These are phyloP conservation scores for Aureobasidium mangrovei DNA, from an alignment of 2,329 filamentous ascomycete species.

Conservation along the genomic window DNA sequence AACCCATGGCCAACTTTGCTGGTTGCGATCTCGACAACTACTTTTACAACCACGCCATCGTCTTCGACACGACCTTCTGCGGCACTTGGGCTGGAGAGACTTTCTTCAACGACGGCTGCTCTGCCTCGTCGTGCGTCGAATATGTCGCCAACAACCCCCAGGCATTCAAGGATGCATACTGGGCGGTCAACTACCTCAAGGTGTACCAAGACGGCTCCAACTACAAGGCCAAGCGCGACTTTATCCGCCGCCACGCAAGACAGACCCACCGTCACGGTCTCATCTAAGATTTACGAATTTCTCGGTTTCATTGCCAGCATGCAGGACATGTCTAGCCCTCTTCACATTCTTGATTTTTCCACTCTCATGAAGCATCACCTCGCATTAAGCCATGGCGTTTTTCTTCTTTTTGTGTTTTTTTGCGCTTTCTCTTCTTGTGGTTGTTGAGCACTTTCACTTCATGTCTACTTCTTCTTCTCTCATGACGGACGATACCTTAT, in stretches of 20 bases:
- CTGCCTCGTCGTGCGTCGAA: conserved; percentile 16
- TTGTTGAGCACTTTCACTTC: conserved; percentile 1
- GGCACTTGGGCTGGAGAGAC: conserved; percentile 22
- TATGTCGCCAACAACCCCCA: conserved; percentile 20
- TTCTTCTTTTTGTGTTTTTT: not conserved
- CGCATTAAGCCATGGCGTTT: not conserved
- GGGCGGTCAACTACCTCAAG: conserved; percentile 19
- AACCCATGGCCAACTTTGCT: conserved; percentile 47
- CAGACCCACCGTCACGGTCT: conserved; percentile 1
- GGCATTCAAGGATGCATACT: conserved; percentile 19
- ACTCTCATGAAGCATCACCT: not conserved
- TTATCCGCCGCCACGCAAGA: conserved; percentile 8
- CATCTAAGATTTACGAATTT: not conserved
- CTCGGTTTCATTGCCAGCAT: not conserved
- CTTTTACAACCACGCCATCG: conserved; percentile 35
- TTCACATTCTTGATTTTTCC: not conserved
- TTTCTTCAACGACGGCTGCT: conserved; percentile 14
- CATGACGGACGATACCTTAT: not conserved
- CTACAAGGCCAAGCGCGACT: conserved; percentile 12
- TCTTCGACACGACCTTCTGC: conserved; percentile 55
- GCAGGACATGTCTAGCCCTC: conserved; percentile 1
- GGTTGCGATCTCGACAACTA: conserved; percentile 29
- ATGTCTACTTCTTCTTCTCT: not conserved
- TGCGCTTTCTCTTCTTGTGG: conserved; percentile 2
- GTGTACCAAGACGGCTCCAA: conserved; percentile 17